Evolutionary conservation across 192 early-diverging fungal species (phyloP).

Genomic region (Mortierella antarctica): DNA sequence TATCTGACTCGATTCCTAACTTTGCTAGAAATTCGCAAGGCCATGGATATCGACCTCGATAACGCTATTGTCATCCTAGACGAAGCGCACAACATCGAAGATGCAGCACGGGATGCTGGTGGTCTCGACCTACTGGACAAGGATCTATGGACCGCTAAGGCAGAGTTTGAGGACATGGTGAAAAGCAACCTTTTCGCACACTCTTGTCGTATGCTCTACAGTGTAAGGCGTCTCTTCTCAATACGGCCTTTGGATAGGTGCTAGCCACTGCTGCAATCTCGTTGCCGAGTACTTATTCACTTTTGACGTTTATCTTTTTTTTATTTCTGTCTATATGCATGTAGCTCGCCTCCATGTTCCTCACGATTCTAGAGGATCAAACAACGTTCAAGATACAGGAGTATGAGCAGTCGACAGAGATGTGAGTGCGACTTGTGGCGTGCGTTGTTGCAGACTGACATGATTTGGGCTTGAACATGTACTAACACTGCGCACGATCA

Average conservation of each 20-base stretch:
- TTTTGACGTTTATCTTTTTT: too few relatives aligned
- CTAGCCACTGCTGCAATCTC: too few relatives aligned
- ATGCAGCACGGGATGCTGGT: conserved; percentile 34
- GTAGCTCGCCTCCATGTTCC: conserved; percentile 20
- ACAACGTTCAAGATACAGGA: conserved; percentile 14
- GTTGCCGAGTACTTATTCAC: too few relatives aligned
- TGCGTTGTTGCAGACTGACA: background rate
- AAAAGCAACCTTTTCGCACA: background rate
- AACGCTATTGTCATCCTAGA: conserved; percentile 73
- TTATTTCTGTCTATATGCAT: background rate
- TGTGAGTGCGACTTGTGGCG: conserved; percentile 7
- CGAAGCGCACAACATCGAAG: conserved; percentile 66
- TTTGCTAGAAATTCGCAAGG: conserved; percentile 51
- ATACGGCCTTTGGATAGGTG: too few relatives aligned
- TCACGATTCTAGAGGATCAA: conserved; percentile 7
- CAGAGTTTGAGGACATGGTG: conserved; percentile 15
- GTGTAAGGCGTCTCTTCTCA: conserved; percentile 1
- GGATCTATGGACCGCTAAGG: background rate
- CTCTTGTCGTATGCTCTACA: conserved; percentile 2
- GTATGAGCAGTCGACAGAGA: conserved; percentile 25
- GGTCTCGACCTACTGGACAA: conserved; percentile 16
- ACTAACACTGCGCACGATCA: background rate
- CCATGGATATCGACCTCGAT: conserved; percentile 64
- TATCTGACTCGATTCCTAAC: background rate
- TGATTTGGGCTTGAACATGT: background rate